Evolutionary conservation across 768 basidiomycete species (phyloP).

Genomic region (Tulasnella sp.): DNA sequence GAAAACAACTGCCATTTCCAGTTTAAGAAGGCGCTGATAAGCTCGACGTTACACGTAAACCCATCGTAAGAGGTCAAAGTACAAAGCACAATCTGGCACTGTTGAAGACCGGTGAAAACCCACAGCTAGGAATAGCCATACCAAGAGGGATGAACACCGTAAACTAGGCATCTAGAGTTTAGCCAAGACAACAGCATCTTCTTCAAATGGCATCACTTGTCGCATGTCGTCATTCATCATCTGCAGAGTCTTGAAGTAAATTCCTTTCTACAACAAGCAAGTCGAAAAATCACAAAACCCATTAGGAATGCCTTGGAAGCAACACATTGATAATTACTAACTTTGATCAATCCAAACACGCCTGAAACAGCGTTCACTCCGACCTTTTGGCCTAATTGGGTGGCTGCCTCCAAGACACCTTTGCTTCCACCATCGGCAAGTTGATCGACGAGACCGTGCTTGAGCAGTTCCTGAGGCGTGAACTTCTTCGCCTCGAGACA

Average conservation of each 20-base stretch:
- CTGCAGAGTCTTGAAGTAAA: neutral
- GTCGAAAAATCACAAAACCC: neutral
- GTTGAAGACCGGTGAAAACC: neutral
- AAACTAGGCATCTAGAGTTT: neutral
- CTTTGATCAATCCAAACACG: constrained; percentile 19
- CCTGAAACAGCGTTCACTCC: constrained; percentile 12
- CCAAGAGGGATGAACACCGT: too few species aligned
- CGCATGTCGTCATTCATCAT: neutral
- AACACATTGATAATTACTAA: neutral
- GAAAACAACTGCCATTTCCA: neutral
- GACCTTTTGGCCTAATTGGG: constrained; percentile 11
- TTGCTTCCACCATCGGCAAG: constrained; percentile 22
- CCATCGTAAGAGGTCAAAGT: neutral
- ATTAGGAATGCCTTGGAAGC: neutral
- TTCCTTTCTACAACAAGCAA: neutral
- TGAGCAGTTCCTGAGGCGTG: constrained; percentile 27
- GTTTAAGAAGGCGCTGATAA: neutral
- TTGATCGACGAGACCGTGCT: constrained; percentile 26
- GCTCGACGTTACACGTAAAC: neutral
- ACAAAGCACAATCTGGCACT: neutral
- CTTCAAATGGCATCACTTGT: constrained; percentile 11
- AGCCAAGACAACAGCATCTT: constrained; percentile 4
- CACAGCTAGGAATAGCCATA: neutral
- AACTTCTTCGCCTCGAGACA: constrained; percentile 28
- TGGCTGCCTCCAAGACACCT: constrained; percentile 17